Conservation (phyloP, 169 alveolate species). For the Plasmodium cynomolgi region DNA sequence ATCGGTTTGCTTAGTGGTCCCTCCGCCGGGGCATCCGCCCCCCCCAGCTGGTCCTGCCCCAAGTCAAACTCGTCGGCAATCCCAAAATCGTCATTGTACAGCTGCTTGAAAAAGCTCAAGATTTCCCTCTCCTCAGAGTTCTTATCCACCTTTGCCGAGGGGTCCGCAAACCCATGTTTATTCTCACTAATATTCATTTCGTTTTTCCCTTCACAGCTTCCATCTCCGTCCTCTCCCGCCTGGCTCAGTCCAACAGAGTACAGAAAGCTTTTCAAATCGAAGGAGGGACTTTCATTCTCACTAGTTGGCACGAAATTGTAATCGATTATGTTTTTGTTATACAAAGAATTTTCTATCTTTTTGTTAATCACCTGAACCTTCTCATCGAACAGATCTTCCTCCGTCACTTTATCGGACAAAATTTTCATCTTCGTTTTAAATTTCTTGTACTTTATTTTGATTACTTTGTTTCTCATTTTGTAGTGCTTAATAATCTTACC, state of each 20-base stretch:
- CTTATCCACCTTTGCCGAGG: neutral
- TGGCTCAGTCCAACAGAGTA: neutral
- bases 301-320: constrained; percentile 20
- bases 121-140: constrained; percentile 15
- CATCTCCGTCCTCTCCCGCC: neutral
- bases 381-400: constrained; percentile 30
- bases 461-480: constrained; percentile 30
- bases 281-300: constrained; percentile 26
- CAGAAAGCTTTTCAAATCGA: constrained; percentile 14
- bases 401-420: constrained; percentile 15
- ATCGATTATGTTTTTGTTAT: constrained; percentile 50
- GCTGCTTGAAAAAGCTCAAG: constrained; percentile 27
- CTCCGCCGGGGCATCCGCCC: neutral
- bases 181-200: neutral
- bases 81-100: constrained; percentile 11
- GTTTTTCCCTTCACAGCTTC: neutral
- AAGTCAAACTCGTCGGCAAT: neutral
- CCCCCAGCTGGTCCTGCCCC: neutral
- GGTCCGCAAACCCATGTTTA: neutral
- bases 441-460: constrained; percentile 38
- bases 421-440: constrained; percentile 13
- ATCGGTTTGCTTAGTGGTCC: neutral
- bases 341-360: constrained; percentile 67
- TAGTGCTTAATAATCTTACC: constrained; percentile 49
- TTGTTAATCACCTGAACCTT: constrained; percentile 27